Evolutionary conservation across 768 basidiomycete genomes (phyloP).

Genomic region (Candolleomyces aberdarensis): DNA sequence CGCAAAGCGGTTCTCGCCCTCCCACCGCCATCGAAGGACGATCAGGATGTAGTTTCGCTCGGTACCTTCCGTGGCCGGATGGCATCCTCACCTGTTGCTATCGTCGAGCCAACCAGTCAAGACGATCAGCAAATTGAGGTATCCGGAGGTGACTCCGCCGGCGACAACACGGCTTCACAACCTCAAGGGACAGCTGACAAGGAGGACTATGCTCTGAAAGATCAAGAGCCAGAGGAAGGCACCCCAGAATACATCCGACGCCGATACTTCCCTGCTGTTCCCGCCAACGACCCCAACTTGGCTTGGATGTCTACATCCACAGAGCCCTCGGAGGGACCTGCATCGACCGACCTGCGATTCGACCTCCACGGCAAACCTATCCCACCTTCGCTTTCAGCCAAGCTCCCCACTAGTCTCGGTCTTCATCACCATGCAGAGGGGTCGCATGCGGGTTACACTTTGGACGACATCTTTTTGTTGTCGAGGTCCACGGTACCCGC

Average conservation of each 20-base stretch:
- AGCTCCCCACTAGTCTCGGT: constrained; percentile 80
- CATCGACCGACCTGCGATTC: constrained; percentile 57
- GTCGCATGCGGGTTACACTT: constrained; percentile 78
- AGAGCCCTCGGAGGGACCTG: constrained; percentile 22
- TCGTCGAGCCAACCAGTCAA: background rate
- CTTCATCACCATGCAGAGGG: constrained; percentile 89
- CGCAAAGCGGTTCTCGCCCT: constrained; percentile 57
- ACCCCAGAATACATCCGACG: constrained; percentile 81
- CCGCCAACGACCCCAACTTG: constrained; percentile 67
- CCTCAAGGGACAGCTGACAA: too few relatives aligned
- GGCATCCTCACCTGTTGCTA: constrained; percentile 5
- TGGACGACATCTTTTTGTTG: constrained; percentile 80
- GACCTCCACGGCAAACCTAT: constrained; percentile 75
- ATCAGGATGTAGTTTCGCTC: constrained; percentile 38
- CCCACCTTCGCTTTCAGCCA: constrained; percentile 46
- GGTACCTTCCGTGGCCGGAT: constrained; percentile 33
- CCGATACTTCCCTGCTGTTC: constrained; percentile 76
- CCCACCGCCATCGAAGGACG: constrained; percentile 42
- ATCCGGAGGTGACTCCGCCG: too few relatives aligned
- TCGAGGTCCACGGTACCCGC: constrained; percentile 79
- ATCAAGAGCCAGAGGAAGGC: constrained; percentile 50
- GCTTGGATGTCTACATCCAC: constrained; percentile 65
- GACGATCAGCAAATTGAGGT: background rate
- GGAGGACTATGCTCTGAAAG: too few relatives aligned
- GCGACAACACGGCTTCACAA: too few relatives aligned